A percentile compares a stretch with the other conserved stretches of the same genome.
Evolutionary conservation across 2,329 filamentous ascomycete species (phyloP).

Genomic region (Ophiostoma ulmi): DNA sequence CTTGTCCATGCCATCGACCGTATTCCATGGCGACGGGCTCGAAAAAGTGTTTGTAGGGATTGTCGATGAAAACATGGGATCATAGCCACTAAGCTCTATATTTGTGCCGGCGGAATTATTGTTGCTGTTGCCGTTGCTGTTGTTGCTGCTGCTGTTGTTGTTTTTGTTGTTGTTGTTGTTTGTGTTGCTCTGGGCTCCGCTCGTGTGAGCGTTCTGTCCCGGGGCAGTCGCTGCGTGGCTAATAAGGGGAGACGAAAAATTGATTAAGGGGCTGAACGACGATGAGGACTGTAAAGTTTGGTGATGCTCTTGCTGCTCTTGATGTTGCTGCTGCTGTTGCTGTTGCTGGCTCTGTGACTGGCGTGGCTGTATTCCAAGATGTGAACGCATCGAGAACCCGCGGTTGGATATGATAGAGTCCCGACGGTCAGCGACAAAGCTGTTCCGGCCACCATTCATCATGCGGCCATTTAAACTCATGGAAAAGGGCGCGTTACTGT

Average conservation of each 20-base stretch:
- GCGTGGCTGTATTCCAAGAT: not conserved
- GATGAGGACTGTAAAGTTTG: not conserved
- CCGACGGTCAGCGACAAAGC: not conserved
- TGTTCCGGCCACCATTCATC: not conserved
- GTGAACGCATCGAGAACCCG: not conserved
- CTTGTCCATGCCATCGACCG: slow-evolving; percentile 36
- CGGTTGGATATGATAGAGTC: not conserved
- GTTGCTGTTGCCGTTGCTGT: not conserved
- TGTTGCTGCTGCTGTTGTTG: slow-evolving; percentile 32
- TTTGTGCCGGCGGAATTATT: not conserved
- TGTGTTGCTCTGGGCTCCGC: slow-evolving; percentile 35
- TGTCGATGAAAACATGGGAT: slow-evolving; percentile 54
- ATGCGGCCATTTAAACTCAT: not conserved
- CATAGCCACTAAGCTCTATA: slow-evolving; percentile 39
- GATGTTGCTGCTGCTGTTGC: not conserved
- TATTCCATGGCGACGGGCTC: slow-evolving; percentile 47
- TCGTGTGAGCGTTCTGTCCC: not conserved
- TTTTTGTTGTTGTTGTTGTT: slow-evolving; percentile 31
- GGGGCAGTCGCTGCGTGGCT: not conserved
- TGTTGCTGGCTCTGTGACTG: not conserved
- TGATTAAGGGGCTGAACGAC: not conserved
- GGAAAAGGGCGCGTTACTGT: not conserved
- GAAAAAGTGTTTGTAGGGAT: slow-evolving; percentile 50
- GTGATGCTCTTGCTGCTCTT: not conserved
- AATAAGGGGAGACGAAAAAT: not conserved